Base-by-base conservation (phyloP, 2,329 filamentous ascomycete genomes). In the Microdochium trichocladiopsis region DNA sequence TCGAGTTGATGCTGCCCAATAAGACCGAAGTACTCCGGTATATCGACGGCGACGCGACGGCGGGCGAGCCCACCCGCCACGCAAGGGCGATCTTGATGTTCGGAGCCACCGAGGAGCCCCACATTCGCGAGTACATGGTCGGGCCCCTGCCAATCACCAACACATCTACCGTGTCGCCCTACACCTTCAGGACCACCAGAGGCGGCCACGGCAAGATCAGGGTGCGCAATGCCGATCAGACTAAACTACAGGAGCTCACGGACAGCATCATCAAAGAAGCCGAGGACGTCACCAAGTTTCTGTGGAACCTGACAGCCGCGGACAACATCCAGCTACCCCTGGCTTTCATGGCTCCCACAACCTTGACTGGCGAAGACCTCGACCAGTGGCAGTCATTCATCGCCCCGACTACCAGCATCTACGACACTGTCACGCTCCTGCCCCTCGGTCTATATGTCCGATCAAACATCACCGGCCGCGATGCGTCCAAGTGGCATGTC, bases 401-500 rank as follows among this genome's bases (percentile, higher is more conserved):
- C 21, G 52, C 54, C 6, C 57, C 65, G 8, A 60, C 57, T 16
- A 28, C 57, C 2, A 68, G 69, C 47, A 65, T 37, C 33, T 37
- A 37, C 14, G 33, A 68, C 41, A 64, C 65, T 23, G 53, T 57
- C n/a, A 69, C 68, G 2, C 58, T 72, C 6, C 61, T 71, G 4
- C 69, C 71, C 14, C 66, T 70, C 4, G 69, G 70, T 8, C 61
- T 72, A 10, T 60, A 55, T 48, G 47, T 58, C 12, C 56, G 56
- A 49, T 12, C 56, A 31, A 67, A 75, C 53, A 56, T 73, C 14
- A 73, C 70, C 0, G 68, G 69, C 14, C 59, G 66, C 21, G 63
- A 72, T 52, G 65, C 65, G 24, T 52, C 59, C 4, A 57, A 66
- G 5, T 76, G 73, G 73, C 62, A 52, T 4, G 53, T 69, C 1